Percentiles rank a stretch among this genome's conserved stretches.
Conservation (phyloP, 352 stramenopile species). For the Globisporangium spiculum region DNA sequence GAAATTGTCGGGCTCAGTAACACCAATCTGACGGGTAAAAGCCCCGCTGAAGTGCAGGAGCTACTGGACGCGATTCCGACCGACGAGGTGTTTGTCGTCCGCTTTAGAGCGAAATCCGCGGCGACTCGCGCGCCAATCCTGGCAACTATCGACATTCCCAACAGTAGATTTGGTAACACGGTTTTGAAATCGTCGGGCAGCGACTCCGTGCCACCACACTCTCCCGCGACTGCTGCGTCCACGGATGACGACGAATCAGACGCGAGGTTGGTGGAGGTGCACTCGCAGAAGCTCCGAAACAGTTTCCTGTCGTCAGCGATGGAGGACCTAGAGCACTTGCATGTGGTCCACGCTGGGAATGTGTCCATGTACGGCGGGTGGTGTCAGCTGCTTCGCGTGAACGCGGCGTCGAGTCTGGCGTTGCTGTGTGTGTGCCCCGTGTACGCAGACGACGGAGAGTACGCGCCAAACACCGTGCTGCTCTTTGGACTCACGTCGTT, state of each 20-base stretch:
- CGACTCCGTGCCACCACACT: neutral
- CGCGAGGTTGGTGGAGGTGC: constrained; percentile 20
- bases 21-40: constrained; percentile 38
- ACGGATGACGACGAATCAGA: constrained; percentile 9
- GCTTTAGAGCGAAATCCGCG: constrained; percentile 42
- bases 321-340: constrained; percentile 21
- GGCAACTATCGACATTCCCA: neutral
- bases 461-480: constrained; percentile 60
- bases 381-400: constrained; percentile 39
- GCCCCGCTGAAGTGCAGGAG: constrained; percentile 26
- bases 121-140: neutral
- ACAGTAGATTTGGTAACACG: neutral
- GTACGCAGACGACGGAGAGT: constrained; percentile 78
- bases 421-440: constrained; percentile 66
- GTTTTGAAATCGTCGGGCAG: neutral
- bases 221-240: neutral
- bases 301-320: constrained; percentile 32
- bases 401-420: constrained; percentile 30
- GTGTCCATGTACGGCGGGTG: constrained; percentile 81
- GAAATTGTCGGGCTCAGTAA: constrained; percentile 69
- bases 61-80: constrained; percentile 32
- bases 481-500: constrained; percentile 59
- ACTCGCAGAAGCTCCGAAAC: constrained; percentile 31
- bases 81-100: constrained; percentile 37
- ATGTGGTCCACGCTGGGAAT: constrained; percentile 53